Evolutionary conservation across 129 eudicot genomes (phyloP).

Genomic region (Flaveria ramosissima): DNA sequence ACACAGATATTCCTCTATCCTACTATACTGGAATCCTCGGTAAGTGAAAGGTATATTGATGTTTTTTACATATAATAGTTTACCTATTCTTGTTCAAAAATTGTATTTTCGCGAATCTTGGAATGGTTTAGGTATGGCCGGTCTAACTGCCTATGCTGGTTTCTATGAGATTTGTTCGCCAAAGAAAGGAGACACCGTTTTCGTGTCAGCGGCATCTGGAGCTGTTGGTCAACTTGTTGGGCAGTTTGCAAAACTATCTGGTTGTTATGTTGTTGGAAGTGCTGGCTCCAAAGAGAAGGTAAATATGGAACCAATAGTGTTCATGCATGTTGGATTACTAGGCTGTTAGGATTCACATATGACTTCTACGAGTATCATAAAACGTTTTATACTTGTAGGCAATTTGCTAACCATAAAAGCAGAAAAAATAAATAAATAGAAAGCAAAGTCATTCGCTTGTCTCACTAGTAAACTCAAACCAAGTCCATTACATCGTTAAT

Average conservation of each 20-base stretch:
- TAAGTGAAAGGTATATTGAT: neutral
- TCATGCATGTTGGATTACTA: no score
- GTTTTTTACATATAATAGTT: neutral
- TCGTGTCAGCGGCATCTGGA: constrained; percentile 43
- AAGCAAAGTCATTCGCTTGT: no score
- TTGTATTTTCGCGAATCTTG: neutral
- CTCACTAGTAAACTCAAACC: no score
- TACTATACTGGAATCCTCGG: constrained; percentile 38
- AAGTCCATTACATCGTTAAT: no score
- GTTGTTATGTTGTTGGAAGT: constrained; percentile 40
- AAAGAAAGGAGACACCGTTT: constrained; percentile 36
- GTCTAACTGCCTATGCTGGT: constrained; percentile 31
- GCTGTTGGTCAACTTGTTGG: constrained; percentile 58
- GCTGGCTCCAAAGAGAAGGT: constrained; percentile 34
- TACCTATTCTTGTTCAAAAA: neutral
- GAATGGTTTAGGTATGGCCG: constrained; percentile 29
- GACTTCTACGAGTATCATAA: no score
- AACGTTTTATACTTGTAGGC: no score
- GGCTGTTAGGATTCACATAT: no score
- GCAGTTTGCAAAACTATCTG: constrained; percentile 43
- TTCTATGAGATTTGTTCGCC: constrained; percentile 37
- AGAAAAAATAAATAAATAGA: no score
- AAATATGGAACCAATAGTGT: neutral
- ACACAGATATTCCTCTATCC: constrained; percentile 30
- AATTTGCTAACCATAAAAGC: no score